Conservation (phyloP, 2,329 filamentous ascomycete species). For the Xylariaceae sp. region DNA sequence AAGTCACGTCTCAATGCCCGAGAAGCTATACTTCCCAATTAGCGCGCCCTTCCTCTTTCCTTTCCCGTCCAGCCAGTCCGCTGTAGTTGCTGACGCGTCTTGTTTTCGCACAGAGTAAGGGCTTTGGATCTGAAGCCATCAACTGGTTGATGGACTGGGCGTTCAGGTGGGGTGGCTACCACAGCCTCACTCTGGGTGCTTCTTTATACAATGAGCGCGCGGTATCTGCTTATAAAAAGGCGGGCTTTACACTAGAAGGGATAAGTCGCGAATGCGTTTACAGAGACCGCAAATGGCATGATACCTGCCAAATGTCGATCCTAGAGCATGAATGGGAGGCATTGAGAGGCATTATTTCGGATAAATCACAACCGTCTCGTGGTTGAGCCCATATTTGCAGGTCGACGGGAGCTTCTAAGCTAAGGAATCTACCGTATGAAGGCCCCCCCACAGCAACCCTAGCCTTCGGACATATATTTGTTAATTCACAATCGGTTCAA, state of each 20-base stretch:
- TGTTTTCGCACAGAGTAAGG: conserved; percentile 36
- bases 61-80: not conserved
- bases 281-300: conserved; percentile 40
- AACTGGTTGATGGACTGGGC: conserved; percentile 45
- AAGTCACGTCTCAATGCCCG: too few relatives aligned
- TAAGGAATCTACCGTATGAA: too few relatives aligned
- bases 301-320: conserved; percentile 34
- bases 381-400: too few relatives aligned
- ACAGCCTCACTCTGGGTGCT: conserved; percentile 39
- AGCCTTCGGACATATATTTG: too few relatives aligned
- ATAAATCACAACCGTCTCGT: too few relatives aligned
- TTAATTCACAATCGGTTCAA: too few relatives aligned
- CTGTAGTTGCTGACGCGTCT: not conserved
- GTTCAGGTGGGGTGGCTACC: conserved; percentile 41
- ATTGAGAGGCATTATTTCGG: too few relatives aligned
- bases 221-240: conserved; percentile 37
- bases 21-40: too few relatives aligned
- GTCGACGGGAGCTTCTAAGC: too few relatives aligned
- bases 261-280: conserved; percentile 39
- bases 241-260: conserved; percentile 45
- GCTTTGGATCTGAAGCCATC: conserved; percentile 46
- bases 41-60: not conserved
- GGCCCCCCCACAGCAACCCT: too few relatives aligned
- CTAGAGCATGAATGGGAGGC: conserved; percentile 38
- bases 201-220: conserved; percentile 42